Evolutionary conservation across 2,329 filamentous ascomycete genomes (phyloP).

Genomic region (Venturia pyrina): DNA sequence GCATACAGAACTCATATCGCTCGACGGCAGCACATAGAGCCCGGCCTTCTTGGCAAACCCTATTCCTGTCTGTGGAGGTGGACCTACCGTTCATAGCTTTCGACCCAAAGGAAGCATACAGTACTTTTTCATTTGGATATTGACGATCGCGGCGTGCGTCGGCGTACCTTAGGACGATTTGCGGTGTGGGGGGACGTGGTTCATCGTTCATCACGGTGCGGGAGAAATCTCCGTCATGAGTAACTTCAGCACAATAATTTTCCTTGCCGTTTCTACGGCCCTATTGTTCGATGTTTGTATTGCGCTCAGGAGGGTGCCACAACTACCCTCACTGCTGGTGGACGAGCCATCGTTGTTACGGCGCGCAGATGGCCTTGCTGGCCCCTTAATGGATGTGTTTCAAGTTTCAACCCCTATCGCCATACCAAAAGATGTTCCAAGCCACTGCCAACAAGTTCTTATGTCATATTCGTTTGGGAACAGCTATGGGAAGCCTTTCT

Average conservation of each 20-base stretch:
- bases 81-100: neutral
- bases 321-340: neutral
- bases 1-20: neutral
- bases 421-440: neutral
- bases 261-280: neutral
- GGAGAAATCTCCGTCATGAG: neutral
- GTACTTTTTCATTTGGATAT: neutral
- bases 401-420: conserved; percentile 53
- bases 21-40: neutral
- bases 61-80: conserved; percentile 3
- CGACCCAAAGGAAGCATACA: neutral
- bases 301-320: neutral
- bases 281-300: neutral
- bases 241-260: neutral
- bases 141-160: neutral
- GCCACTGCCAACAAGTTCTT: conserved; percentile 31
- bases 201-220: neutral
- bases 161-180: neutral
- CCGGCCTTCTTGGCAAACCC: neutral
- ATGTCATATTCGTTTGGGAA: conserved; percentile 62
- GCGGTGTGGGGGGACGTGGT: neutral
- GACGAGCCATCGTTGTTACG: neutral
- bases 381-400: conserved; percentile 48
- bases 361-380: conserved; percentile 13
- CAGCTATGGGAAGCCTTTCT: conserved; percentile 63